Evolutionary conservation across 441 rosid genomes (phyloP).

Genomic region (Viola pubescens): DNA sequence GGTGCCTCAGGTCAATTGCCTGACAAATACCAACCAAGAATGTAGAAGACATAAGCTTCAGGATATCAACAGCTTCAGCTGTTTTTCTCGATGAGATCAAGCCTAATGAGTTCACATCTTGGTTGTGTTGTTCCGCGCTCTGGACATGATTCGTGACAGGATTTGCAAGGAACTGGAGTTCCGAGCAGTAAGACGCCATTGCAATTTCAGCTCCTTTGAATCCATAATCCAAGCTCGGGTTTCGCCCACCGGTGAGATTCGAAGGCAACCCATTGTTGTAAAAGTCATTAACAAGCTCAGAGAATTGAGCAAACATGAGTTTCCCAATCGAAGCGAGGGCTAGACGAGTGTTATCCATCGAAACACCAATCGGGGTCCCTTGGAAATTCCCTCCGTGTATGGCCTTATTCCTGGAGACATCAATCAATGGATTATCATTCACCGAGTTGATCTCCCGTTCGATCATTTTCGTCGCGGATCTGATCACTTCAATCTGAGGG

Average conservation of each 20-base stretch:
- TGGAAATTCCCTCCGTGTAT: slow-evolving; percentile 82
- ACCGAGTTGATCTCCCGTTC: slow-evolving; percentile 68
- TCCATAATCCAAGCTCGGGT: slow-evolving; percentile 79
- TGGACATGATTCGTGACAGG: slow-evolving; percentile 56
- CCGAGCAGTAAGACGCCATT: slow-evolving; percentile 74
- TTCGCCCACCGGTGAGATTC: slow-evolving; percentile 54
- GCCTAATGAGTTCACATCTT: slow-evolving; percentile 59
- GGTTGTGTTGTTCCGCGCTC: slow-evolving; percentile 62
- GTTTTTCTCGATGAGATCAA: slow-evolving; percentile 71
- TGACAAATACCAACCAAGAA: slow-evolving; percentile 53
- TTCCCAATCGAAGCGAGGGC: slow-evolving; percentile 57
- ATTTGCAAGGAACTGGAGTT: slow-evolving; percentile 60
- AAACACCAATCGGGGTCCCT: slow-evolving; percentile 83
- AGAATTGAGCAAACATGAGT: slow-evolving; percentile 79
- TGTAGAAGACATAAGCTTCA: slow-evolving; percentile 56
- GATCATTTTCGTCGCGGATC: slow-evolving; percentile 47
- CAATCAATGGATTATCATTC: slow-evolving; percentile 67
- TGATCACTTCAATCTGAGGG: slow-evolving; percentile 56
- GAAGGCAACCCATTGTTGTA: slow-evolving; percentile 87
- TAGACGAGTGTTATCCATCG: slow-evolving; percentile 59
- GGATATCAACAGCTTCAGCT: slow-evolving; percentile 50
- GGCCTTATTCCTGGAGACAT: slow-evolving; percentile 60
- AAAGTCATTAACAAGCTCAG: slow-evolving; percentile 72
- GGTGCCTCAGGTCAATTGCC: slow-evolving; percentile 49
- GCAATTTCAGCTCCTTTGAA: slow-evolving; percentile 86